phyloP scores from a whole-genome alignment of 352 stramenopile genomes.

The Globisporangium nagaii region DNA sequence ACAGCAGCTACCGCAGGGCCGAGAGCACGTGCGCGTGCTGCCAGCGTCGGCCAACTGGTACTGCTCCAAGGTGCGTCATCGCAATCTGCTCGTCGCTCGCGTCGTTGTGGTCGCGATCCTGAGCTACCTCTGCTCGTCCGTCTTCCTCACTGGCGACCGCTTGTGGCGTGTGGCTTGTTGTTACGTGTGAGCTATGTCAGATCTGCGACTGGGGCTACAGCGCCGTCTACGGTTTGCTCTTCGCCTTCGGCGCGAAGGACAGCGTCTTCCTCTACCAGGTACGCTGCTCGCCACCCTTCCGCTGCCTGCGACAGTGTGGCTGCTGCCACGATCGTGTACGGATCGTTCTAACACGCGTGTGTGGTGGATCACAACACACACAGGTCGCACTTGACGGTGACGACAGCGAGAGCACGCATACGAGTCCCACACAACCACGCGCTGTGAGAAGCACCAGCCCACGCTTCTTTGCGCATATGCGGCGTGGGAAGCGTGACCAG shows the following conservation, averaged over 20 bases:
- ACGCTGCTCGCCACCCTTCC: not conserved
- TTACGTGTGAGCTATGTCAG: constrained; percentile 22
- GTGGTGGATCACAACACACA: too few species aligned
- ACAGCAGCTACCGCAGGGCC: constrained; percentile 51
- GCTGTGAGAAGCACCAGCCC: not conserved
- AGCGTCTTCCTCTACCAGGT: constrained; percentile 62
- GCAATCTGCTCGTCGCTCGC: not conserved
- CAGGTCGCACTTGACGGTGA: constrained; percentile 7
- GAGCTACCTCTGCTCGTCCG: too few species aligned
- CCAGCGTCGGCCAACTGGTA: constrained; percentile 76
- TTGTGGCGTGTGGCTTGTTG: not conserved
- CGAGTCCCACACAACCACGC: too few species aligned
- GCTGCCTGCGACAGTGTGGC: too few species aligned
- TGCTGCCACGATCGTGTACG: too few species aligned
- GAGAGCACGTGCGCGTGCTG: constrained; percentile 37
- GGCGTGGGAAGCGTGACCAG: constrained; percentile 48
- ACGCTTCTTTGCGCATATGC: constrained; percentile 43
- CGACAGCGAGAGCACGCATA: not conserved
- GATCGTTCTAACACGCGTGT: not conserved
- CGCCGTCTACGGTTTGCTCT: constrained; percentile 24
- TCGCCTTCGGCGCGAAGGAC: constrained; percentile 61
- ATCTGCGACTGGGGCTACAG: constrained; percentile 60
- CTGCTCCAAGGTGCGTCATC: constrained; percentile 47
- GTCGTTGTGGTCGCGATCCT: not conserved
- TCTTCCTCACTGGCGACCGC: not conserved